Base-by-base conservation (phyloP, 306 rosid species). In the Prunus kanzakura region DNA sequence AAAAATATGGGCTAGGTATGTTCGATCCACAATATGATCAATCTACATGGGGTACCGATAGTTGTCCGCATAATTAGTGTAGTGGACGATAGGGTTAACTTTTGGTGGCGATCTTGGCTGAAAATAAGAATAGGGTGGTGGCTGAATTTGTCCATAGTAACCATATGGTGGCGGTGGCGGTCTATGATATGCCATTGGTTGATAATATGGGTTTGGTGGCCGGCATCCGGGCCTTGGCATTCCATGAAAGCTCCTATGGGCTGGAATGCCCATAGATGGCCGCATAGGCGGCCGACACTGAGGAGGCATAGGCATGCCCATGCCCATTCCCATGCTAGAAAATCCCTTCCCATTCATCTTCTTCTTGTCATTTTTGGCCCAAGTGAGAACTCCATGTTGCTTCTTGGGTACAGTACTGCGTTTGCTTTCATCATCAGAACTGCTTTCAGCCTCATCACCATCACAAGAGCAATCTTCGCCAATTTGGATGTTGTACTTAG, bases 21-120 rank as follows among this genome's bases (percentile, higher is more conserved):
- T 27, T 30, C 5, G 0, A 32, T 32, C 38, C 6, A 32, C 38
- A 4, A 32, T 32, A 32, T 32, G 38, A 4, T 38, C 2, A 5
- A 4, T 62, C 27, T 16, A 38, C 27, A 68, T 22, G 27, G 35
- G 14, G 11, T 30, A 32, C 25, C 58, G 66, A 46, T 71, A 75
- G 62, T 81, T 84, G 67, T 81, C 81, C 0, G 4, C 78, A 78
- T 78, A 78, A 51, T 27, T 81, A 20, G 23, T 74, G 76, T 74
- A 81, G 45, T 51, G 80, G 23, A 65, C 4, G 76, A 84, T 75
- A 35, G 81, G 85, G 64, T 71, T 74, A 35, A 8, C 38, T 6
- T 22, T 29, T 14, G 70, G 11, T 19, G 52, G 67, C 8, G 67
- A 47, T 35, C 25, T 73, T 30, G 61, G 30, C 23, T 35, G 19